Percentiles rank a stretch among this genome's conserved stretches.
These are phyloP conservation scores for Deinandra increscens DNA, from an alignment of 129 eudicot species.

Conservation along the genomic window DNA sequence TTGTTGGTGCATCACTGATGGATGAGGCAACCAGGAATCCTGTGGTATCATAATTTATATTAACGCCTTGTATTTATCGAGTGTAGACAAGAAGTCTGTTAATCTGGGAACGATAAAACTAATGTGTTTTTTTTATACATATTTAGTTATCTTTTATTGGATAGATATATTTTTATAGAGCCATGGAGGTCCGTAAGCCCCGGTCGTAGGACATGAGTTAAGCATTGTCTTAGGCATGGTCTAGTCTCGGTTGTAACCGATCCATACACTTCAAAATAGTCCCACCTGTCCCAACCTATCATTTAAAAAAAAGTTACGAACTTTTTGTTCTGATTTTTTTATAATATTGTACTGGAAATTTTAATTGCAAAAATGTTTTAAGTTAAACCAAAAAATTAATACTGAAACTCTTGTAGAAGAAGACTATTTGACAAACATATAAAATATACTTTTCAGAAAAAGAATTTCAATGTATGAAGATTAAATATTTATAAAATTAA, in stretches of 20 bases:
- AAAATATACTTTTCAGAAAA: background rate
- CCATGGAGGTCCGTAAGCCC: background rate
- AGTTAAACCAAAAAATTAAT: too few species aligned
- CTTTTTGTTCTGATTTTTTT: background rate
- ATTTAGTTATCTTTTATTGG: background rate
- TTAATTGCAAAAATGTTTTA: background rate
- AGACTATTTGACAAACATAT: too few species aligned
- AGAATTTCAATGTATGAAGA: background rate
- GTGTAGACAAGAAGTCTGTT: background rate
- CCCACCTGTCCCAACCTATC: background rate
- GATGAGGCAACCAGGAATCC: conserved; percentile 85
- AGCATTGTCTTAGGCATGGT: too few species aligned
- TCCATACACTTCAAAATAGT: background rate
- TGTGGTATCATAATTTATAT: conserved; percentile 43
- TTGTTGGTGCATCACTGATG: conserved; percentile 91
- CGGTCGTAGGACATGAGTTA: background rate
- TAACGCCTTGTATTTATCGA: background rate
- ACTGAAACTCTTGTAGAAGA: background rate
- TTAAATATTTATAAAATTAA: background rate
- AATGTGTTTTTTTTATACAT: background rate
- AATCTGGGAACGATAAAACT: background rate
- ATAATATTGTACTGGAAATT: background rate
- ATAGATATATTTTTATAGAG: background rate
- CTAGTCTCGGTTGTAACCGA: too few species aligned
- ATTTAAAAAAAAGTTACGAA: too few species aligned